Evolutionary conservation across 768 basidiomycete species (phyloP).

Genomic region (Serpula lacrymans): DNA sequence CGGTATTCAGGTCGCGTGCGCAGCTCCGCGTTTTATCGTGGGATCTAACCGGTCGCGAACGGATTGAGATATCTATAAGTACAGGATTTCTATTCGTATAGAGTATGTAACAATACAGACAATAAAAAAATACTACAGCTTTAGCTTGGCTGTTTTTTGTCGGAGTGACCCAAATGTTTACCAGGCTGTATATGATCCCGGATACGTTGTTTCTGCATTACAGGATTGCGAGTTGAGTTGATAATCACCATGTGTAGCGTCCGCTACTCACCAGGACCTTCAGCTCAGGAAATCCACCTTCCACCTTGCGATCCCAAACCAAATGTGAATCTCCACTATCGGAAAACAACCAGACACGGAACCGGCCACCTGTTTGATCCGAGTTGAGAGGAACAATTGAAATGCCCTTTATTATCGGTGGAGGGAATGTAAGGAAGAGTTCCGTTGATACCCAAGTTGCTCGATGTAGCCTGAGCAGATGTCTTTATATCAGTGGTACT

Average conservation of each 20-base stretch:
- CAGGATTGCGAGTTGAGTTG: slow-evolving; percentile 4
- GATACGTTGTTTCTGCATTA: slow-evolving; percentile 78
- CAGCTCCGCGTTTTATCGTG: too few relatives aligned
- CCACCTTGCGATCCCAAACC: slow-evolving; percentile 88
- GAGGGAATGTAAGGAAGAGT: slow-evolving; percentile 85
- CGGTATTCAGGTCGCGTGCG: too few relatives aligned
- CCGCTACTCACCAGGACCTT: slow-evolving; percentile 68
- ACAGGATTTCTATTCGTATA: too few relatives aligned
- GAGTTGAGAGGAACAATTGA: slow-evolving; percentile 70
- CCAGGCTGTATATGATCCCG: slow-evolving; percentile 81
- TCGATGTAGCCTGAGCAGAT: slow-evolving; percentile 71
- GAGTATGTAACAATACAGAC: too few relatives aligned
- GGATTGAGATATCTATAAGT: too few relatives aligned
- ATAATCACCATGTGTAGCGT: not conserved
- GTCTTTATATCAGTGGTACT: slow-evolving; percentile 5
- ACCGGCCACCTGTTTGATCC: slow-evolving; percentile 85
- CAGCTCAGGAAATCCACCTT: slow-evolving; percentile 91
- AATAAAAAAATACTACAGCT: not conserved
- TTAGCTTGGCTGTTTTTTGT: slow-evolving; percentile 53
- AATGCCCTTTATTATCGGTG: slow-evolving; percentile 65
- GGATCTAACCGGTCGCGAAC: too few relatives aligned
- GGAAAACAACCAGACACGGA: slow-evolving; percentile 80
- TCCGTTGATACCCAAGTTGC: slow-evolving; percentile 95
- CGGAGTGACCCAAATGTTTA: slow-evolving; percentile 85
- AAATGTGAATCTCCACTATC: slow-evolving; percentile 38